Evolutionary conservation across 441 rosid genomes (phyloP), one percentile per base, ranked within the genome.

Genomic region (Cnidoscolus chayamansa): DNA sequence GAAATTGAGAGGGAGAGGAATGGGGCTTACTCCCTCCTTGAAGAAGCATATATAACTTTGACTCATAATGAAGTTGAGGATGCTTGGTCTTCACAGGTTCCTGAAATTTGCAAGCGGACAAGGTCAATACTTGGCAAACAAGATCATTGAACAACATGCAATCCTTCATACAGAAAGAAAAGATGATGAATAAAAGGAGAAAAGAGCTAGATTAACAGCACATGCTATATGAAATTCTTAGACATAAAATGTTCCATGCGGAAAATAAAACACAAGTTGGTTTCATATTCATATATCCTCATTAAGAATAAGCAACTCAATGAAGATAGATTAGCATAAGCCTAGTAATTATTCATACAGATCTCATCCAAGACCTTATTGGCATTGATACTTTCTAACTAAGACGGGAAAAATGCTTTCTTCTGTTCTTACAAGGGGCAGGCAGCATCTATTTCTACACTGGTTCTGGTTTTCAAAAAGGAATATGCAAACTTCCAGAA

Each of bases 31-130:
- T 90, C 81, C 99, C 99, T 84, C 99, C 99, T 81, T 91, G 99
- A 62, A 95, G 98, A 77, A 91, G 88, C 98, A 90, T 86, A 79
- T 95, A 95, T 76, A 95, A 79, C 83, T 93, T 95, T 37, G 99
- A 95, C 84, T 95, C 99, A 56, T 95, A 95, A 30, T 93, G 97
- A 81, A 95, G 98, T 85, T 95, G 99, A 32, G 99, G 99, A 78
- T 95, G 97, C 84, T 86, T 91, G 66, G 95, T 87, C 86, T 91
- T 89, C 72, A 87, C 97, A 81, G 91, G 73, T 88, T 95, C 99
- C 99, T 95, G 81, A 83, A 78, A 79, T 75, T 75, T 32, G 8
- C 58, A 35, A 53, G 61, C 56, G 59, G 58, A 71, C 17, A 20
- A 65, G 6, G 31, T 74, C 71, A 53, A 35, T 48, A 55, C 65